Base-by-base conservation (phyloP, 2,329 filamentous ascomycete genomes). In the Thermochaetoides dissita region DNA sequence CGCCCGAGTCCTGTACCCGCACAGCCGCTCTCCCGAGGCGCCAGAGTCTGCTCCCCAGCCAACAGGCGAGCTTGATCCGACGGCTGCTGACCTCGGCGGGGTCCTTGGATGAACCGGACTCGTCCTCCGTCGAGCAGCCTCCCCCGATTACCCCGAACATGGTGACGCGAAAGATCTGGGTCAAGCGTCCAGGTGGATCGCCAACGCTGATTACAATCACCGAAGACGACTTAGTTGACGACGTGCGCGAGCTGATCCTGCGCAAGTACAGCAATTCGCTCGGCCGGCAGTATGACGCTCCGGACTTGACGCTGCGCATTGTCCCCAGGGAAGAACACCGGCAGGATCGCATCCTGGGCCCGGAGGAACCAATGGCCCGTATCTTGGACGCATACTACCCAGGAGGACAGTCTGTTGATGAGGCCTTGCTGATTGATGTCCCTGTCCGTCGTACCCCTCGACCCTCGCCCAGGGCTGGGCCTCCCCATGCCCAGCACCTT, bases 211-310 rank as follows among this genome's bases (percentile, higher is more conserved):
- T 98, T 42, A 78, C 81, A 46, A 83, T 94, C 54, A 72, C 77
- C 52, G 84, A 94, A 55, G 86, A 93, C 54, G 87, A 94, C 57
- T 66, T 96, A 53, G 88, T 96, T 44, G 91, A 98, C 60, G 89
- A 95, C 62, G 81, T 94, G 47, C 82, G 89, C 53, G 91, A 95
- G 53, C 77, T 86, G 69, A 91, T 96, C 44, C 67, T 96, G 53
- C 79, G 77, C 55, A 96, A 96, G 66, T 98, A 96, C 61, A 78
- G 79, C 53, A 96, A 98, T 63, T 93, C 87, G 10, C 70, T 98
- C 28, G 89, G 89, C 39, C 79, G 79, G 53, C 83, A 74, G 40
- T 95, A 88, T 60, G 91, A 98, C 63, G 74, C 91, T 8, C 91
- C 91, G 9, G 91, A 98, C 60, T 74, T 98, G 44, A 79, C 75